phyloP scores from a whole-genome alignment of 495 filamentous ascomycete species.

The Lophiotrema nucula region DNA sequence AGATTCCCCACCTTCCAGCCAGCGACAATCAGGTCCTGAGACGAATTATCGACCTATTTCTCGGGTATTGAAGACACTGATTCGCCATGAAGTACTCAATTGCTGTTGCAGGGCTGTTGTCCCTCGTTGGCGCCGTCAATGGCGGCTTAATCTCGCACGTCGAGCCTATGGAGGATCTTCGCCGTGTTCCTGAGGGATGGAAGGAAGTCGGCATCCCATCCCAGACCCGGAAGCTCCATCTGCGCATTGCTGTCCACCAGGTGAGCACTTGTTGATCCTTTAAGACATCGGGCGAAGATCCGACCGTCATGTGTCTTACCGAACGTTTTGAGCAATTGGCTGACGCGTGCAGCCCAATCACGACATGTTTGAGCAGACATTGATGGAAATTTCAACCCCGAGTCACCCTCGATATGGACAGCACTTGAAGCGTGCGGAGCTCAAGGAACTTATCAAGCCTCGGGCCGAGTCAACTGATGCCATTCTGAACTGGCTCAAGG shows the following conservation, averaged over 20 bases:
- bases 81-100: conserved; percentile 16
- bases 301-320: too few relatives aligned
- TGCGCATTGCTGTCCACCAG: conserved; percentile 41
- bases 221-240: conserved; percentile 28
- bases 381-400: conserved; percentile 64
- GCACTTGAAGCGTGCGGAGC: conserved; percentile 58
- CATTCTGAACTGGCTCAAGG: conserved; percentile 36
- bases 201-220: conserved; percentile 30
- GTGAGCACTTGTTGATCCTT: conserved; percentile 12
- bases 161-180: conserved; percentile 24
- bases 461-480: conserved; percentile 24
- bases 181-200: conserved; percentile 40
- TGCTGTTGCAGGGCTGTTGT: conserved; percentile 31
- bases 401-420: conserved; percentile 60
- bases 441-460: conserved; percentile 38
- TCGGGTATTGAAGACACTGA: not conserved
- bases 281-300: not conserved
- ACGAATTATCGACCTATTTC: not conserved
- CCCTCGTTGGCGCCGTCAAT: conserved; percentile 21
- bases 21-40: not conserved
- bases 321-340: not conserved
- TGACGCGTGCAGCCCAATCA: conserved; percentile 47
- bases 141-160: conserved; percentile 15
- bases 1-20: not conserved
- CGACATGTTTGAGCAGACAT: conserved; percentile 56